Evolutionary conservation across 2,329 filamentous ascomycete genomes (phyloP).

Genomic region (Ciborinia camelliae): DNA sequence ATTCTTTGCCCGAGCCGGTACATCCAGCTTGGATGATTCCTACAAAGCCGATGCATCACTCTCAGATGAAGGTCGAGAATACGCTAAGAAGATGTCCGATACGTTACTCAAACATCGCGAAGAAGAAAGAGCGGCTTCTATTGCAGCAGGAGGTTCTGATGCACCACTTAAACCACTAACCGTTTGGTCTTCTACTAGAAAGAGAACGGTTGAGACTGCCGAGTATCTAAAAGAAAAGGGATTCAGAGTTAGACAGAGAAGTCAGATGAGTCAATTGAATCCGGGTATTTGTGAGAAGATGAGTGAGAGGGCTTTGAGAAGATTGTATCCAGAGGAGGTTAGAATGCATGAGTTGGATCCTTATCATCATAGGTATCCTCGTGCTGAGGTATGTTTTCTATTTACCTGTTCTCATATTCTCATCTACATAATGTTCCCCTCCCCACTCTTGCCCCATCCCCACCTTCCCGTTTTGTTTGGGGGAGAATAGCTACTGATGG

Average conservation of each 20-base stretch:
- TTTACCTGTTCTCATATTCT: no score
- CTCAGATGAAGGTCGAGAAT: conserved; percentile 74
- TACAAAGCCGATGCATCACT: conserved; percentile 89
- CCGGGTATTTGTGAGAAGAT: conserved; percentile 95
- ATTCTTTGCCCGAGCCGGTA: conserved; percentile 86
- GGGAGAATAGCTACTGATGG: not conserved
- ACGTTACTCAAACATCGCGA: conserved; percentile 79
- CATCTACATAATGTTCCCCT: no score
- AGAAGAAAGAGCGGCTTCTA: conserved; percentile 68
- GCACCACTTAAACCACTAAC: conserved; percentile 74
- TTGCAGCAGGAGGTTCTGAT: conserved; percentile 64
- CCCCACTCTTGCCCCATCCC: no score
- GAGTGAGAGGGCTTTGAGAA: conserved; percentile 75
- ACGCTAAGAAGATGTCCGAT: conserved; percentile 82
- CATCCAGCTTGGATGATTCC: conserved; percentile 81
- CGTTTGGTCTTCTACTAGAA: conserved; percentile 91
- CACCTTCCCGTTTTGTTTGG: not conserved
- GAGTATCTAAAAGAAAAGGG: conserved; percentile 74
- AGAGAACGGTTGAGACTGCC: conserved; percentile 86
- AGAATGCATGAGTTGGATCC: conserved; percentile 90
- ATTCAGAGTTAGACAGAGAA: conserved; percentile 84
- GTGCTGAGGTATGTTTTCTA: conserved; percentile 70
- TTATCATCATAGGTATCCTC: conserved; percentile 93
- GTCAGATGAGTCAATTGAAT: conserved; percentile 96
- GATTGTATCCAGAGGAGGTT: conserved; percentile 85